Evolutionary conservation across 1,284 basidiomycete genomes (phyloP).

Genomic region (Cutaneotrichosporon cyanovorans): DNA sequence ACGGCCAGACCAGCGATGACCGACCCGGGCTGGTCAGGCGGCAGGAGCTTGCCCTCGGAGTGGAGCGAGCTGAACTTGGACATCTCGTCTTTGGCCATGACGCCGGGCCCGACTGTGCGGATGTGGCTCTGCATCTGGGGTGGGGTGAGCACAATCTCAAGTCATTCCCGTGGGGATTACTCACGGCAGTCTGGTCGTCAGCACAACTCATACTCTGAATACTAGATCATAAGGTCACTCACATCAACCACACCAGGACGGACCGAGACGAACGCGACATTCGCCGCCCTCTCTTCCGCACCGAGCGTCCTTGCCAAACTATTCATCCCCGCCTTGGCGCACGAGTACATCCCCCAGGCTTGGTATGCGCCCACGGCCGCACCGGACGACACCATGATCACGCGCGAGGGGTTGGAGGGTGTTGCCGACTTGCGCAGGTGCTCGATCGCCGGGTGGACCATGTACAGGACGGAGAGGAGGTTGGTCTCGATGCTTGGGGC

Average conservation of each 20-base stretch:
- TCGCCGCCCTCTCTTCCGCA: constrained; percentile 46
- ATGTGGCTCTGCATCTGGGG: constrained; percentile 44
- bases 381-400: constrained; percentile 51
- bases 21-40: constrained; percentile 46
- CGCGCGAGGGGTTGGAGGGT: constrained; percentile 27
- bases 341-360: constrained; percentile 50
- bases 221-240: too few relatives aligned
- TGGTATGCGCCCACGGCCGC: constrained; percentile 47
- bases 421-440: constrained; percentile 42
- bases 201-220: not conserved
- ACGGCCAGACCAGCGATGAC: constrained; percentile 49
- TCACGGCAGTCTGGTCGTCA: constrained; percentile 17
- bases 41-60: constrained; percentile 46
- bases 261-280: constrained; percentile 47
- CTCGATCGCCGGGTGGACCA: constrained; percentile 48
- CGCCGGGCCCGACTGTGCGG: constrained; percentile 30
- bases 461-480: constrained; percentile 49
- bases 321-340: constrained; percentile 50
- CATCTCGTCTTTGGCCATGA: constrained; percentile 44
- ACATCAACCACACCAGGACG: constrained; percentile 51
- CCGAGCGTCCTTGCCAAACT: constrained; percentile 49
- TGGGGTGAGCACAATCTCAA: not conserved
- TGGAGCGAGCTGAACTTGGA: constrained; percentile 47
- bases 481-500: constrained; percentile 46
- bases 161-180: not conserved